Evolutionary conservation across 495 filamentous ascomycete genomes (phyloP).

Genomic region (Aspergillus homomorphus): DNA sequence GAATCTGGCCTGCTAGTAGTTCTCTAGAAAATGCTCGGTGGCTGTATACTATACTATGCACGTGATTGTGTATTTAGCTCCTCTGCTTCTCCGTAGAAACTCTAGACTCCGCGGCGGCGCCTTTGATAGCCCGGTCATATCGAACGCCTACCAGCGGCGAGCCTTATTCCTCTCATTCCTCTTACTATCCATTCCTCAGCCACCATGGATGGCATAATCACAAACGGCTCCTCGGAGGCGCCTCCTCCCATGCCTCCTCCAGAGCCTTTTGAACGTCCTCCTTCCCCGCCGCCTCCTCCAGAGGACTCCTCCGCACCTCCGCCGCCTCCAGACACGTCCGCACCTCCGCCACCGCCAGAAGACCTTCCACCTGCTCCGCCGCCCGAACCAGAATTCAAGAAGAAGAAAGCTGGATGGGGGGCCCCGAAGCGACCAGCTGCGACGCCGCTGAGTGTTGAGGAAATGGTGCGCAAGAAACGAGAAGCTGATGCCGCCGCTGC

Average conservation of each 20-base stretch:
- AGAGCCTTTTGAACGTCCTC: conserved; percentile 36
- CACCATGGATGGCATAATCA: conserved; percentile 30
- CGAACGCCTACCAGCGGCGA: conserved; percentile 6
- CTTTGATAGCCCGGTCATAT: conserved; percentile 1
- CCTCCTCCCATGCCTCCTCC: conserved; percentile 30
- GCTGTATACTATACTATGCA: conserved; percentile 2
- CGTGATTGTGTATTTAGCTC: conserved; percentile 17
- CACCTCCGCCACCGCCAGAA: conserved; percentile 59
- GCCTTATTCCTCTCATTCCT: conserved; percentile 3
- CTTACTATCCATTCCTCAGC: neutral
- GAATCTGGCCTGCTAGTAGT: no score
- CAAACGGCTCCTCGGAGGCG: conserved; percentile 22
- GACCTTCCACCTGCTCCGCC: conserved; percentile 54
- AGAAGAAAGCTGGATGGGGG: conserved; percentile 59
- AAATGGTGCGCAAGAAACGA: conserved; percentile 72
- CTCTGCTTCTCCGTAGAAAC: conserved; percentile 11
- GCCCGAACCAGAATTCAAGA: conserved; percentile 36
- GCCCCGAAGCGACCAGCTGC: conserved; percentile 30
- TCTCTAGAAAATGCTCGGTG: no score
- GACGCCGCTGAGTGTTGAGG: conserved; percentile 69
- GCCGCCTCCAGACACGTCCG: conserved; percentile 40
- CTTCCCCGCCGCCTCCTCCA: conserved; percentile 56
- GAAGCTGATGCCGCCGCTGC: conserved; percentile 74
- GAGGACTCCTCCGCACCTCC: conserved; percentile 42
- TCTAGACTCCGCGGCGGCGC: conserved; percentile 14